Base-by-base conservation (phyloP, 257 asterid genomes). In the Fraxinus cuspidata region DNA sequence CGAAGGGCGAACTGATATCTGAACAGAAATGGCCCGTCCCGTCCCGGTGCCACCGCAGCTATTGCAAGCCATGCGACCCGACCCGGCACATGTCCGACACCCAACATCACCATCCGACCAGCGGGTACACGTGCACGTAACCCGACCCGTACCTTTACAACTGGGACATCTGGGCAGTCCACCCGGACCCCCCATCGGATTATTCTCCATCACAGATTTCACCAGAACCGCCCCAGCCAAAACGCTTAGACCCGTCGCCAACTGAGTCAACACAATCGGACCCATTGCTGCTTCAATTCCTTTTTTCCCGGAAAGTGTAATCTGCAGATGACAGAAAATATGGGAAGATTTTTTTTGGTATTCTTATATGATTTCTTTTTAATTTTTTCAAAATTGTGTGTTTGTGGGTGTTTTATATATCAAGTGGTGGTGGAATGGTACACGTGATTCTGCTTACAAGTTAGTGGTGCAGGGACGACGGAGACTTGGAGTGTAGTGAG, bases 81-180 rank as follows among this genome's bases (percentile, higher is more conserved):
- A 93, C 44, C 99, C 97, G 73, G 96, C 81, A 75, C 99, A 95
- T 0, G 97, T 82, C 89, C 97, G 89, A 81, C 99, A 95, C 0
- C 99, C 99, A 18, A 23, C 77, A 70, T 95, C 98, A 0, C 97
- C 96, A 73, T 95, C 99, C 38, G 97, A 90, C 99, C 99, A 95
- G 18, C 99, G 97, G 37, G 93, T 83, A 53, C 99, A 95, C 75
- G 89, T 68, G 70, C 99, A 95, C 35, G 89, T 70, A 75, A 91
- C 96, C 78, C 96, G 90, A 6, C 99, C 98, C 72, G 97, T 83
- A 0, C 99, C 99, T 79, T 95, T 95, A 71, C 99, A 95, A 63
- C 88, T 84, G 7, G 93, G 77, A 79, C 99, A 95, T 32, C 96
- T 83, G 29, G 91, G 91, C 13, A 74, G 85, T 77, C 90, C 89